Evolutionary conservation across 1,139 yeast genomes (phyloP).

Genomic region (Kodamaea anthophila): DNA sequence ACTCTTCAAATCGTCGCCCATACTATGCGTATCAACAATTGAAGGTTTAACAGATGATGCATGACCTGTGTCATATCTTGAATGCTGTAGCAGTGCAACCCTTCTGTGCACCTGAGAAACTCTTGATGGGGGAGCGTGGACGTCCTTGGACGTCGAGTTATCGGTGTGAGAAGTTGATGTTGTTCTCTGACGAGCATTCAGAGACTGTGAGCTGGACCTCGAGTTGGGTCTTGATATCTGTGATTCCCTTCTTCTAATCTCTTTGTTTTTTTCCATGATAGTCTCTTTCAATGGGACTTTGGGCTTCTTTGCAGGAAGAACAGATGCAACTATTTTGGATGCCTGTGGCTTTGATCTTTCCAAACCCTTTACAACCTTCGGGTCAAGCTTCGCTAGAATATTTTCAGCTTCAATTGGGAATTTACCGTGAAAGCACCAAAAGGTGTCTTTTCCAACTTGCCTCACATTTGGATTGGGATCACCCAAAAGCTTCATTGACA

Average conservation of each 20-base stretch:
- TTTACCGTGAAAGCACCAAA: conserved; percentile 57
- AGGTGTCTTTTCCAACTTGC: conserved; percentile 66
- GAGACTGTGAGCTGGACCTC: conserved; percentile 11
- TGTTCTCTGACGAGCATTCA: not conserved
- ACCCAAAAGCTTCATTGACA: conserved; percentile 54
- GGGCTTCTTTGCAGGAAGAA: conserved; percentile 10
- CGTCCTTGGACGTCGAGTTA: conserved; percentile 1
- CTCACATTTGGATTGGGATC: conserved; percentile 84
- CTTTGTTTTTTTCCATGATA: conserved; percentile 30
- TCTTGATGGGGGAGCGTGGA: conserved; percentile 1
- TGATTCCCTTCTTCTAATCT: conserved; percentile 17
- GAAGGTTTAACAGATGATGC: no score
- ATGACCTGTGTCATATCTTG: no score
- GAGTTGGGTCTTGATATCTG: conserved; percentile 21
- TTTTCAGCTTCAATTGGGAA: conserved; percentile 46
- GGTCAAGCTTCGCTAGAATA: conserved; percentile 43
- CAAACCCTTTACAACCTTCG: conserved; percentile 31
- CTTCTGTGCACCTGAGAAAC: not conserved
- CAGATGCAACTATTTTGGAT: conserved; percentile 7
- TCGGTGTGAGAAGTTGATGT: no score
- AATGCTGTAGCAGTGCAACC: not conserved
- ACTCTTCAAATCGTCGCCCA: not conserved
- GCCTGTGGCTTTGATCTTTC: conserved; percentile 45
- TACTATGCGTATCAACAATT: not conserved
- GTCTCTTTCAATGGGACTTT: conserved; percentile 30